Evolutionary conservation across 2,329 filamentous ascomycete genomes (phyloP), one percentile per base, ranked within the genome.

Genomic region (Lasiodiplodia sp.): DNA sequence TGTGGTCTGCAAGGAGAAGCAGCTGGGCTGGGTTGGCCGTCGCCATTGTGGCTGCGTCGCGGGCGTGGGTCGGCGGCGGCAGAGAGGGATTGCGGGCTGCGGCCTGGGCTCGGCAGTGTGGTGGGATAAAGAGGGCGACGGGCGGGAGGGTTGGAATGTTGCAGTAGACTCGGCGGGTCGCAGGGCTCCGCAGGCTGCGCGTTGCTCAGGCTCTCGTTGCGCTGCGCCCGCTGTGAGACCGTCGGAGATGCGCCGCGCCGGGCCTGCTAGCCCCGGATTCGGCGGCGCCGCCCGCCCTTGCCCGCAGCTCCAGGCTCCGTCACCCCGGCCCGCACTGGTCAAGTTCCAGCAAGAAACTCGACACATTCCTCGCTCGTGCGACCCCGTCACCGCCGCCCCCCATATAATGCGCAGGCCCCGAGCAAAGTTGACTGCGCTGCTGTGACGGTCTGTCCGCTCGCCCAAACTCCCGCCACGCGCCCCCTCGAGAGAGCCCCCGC

Each of bases 1-100:
- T 92, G 81, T 98, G 95, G 82, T 99, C 96, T 76, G 94, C 93
- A 69, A 98, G 89, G 66, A 98, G 91, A 79, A 94, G 93, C 73
- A 98, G 90, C 80, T 97, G 94, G 16, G 86, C 86, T 62, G 88
- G 84, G 73, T 86, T 88, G 69, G 84, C 85, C 74, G 79, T 79
- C 66, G 77, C 75, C 75, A 66, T 66, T 55, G 65, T 60, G 65
- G 65, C 40, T 52, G 63, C 51, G 14, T 23, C 62, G 40, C 58
- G 66, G 44, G 40, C 52, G 25, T 52, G 31, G 38, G 56, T 23
- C 44, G 28, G 31, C 28, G 16, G 47, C 4, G 23, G 16, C 8
- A 8, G 25, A 38, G 53, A 18, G 67, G 38, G 60, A 28, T 34
- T 58, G 47, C 37, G 34, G 64, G 44, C 44, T 11, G 44, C 18